Conservation (phyloP, 345 rosid species). For the Hibiscus tridactylites region DNA sequence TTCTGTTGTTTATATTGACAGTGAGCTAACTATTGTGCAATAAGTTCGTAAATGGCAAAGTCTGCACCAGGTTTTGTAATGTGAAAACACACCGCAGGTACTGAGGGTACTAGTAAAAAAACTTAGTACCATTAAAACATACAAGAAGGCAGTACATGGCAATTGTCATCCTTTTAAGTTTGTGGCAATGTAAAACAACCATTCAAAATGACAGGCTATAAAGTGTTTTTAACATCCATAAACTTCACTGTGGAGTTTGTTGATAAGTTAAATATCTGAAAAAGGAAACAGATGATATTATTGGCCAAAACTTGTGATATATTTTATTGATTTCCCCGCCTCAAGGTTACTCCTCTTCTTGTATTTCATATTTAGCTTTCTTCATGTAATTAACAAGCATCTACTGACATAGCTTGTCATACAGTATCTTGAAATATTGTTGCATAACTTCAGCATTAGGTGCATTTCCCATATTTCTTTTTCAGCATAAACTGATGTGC, state of each 20-base stretch:
- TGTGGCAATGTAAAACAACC: neutral
- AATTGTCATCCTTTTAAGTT: neutral
- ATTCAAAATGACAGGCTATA: neutral
- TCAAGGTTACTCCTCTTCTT: neutral
- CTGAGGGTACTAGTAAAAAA: neutral
- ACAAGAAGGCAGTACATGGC: neutral
- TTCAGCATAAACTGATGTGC: neutral
- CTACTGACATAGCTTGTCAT: neutral
- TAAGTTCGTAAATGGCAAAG: neutral
- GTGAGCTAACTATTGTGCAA: neutral
- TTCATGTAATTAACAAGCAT: neutral
- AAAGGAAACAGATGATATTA: neutral
- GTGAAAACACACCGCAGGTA: neutral
- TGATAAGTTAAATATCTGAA: neutral
- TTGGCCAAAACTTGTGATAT: neutral
- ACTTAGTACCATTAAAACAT: neutral
- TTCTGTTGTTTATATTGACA: neutral
- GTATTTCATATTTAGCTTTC: neutral
- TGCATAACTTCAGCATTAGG: neutral
- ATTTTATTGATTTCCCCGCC: neutral
- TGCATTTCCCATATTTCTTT: slow-evolving; percentile 3
- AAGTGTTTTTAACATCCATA: neutral
- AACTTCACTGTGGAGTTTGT: neutral
- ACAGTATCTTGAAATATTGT: neutral
- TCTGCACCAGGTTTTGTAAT: neutral